Base-by-base conservation (phyloP, 441 rosid species). In the Croton laevigatus region DNA sequence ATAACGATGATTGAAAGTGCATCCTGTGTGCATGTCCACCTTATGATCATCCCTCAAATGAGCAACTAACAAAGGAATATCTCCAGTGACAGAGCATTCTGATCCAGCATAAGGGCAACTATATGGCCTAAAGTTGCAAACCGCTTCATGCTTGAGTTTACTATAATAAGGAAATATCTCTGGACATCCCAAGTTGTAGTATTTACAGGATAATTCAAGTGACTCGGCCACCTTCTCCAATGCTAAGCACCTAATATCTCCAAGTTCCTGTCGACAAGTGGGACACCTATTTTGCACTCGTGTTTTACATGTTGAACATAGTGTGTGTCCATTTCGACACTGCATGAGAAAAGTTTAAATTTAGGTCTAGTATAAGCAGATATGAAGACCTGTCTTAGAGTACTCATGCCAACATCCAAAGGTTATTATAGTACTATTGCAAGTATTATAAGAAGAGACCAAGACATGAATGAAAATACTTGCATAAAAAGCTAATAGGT, bases 51-150 rank as follows among this genome's bases (percentile, higher is more conserved):
- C 97, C 81, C 88, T 88, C 58, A 89, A 80, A 85, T 91, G 97
- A 5, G 88, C 79, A 32, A 91, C 92, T 73, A 91, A 85, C 79
- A 81, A 89, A 75, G 96, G 90, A 62, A 87, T 88, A 65, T 91
- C 94, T 1, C 97, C 97, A 13, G 81, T 86, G 59, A 78, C 71
- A 19, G 86, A 71, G 78, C 97, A 92, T 36, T 92, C 97, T 0
- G 97, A 92, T 60, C 97, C 97, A 71, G 97, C 97, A 58, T 92
- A 92, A 2, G 97, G 97, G 72, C 97, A 92, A 70, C 75, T 81
- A 76, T 89, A 91, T n/a, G 97, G 97, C 77, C 97, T 87, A 80
- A 82, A 92, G 81, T 86, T 90, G 85, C 97, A 92, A 46, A 82
- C 62, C 4, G 83, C 81, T 81, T 92, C 97, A 11, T 92, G 97